Conservation (phyloP, 139 green algal genomes). For the Gonium pectorale region DNA sequence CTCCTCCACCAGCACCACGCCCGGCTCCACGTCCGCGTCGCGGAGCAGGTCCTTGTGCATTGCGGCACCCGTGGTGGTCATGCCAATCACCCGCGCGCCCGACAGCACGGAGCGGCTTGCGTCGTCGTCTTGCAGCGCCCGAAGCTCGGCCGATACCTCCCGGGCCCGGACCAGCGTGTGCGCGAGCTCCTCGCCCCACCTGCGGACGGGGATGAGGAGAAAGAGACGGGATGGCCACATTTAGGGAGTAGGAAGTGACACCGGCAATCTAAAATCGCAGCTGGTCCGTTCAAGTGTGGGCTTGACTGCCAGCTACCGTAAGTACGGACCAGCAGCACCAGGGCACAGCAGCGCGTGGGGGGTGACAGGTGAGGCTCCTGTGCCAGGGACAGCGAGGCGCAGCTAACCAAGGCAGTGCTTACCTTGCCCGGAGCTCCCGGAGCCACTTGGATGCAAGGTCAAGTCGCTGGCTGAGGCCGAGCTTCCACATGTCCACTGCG, state of each 20-base stretch:
- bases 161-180: neutral
- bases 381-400: too few relatives aligned
- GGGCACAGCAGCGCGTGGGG: too few relatives aligned
- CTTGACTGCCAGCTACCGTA: too few relatives aligned
- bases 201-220: neutral
- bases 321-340: too few relatives aligned
- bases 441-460: neutral
- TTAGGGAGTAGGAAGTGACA: too few relatives aligned
- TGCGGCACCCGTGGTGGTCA: conserved; percentile 62
- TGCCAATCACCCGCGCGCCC: conserved; percentile 54
- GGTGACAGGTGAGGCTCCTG: too few relatives aligned
- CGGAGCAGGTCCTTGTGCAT: conserved; percentile 53
- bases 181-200: conserved; percentile 39
- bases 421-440: neutral
- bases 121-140: conserved; percentile 34
- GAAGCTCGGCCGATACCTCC: conserved; percentile 38
- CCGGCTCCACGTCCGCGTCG: too few relatives aligned
- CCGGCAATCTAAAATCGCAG: too few relatives aligned
- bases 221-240: neutral
- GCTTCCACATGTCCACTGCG: too few relatives aligned
- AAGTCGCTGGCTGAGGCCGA: neutral
- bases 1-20: conserved; percentile 86
- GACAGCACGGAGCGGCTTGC: conserved; percentile 13
- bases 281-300: too few relatives aligned
- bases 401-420: too few relatives aligned